Base-by-base conservation (phyloP, 441 rosid genomes). In the Gossypium davidsonii region DNA sequence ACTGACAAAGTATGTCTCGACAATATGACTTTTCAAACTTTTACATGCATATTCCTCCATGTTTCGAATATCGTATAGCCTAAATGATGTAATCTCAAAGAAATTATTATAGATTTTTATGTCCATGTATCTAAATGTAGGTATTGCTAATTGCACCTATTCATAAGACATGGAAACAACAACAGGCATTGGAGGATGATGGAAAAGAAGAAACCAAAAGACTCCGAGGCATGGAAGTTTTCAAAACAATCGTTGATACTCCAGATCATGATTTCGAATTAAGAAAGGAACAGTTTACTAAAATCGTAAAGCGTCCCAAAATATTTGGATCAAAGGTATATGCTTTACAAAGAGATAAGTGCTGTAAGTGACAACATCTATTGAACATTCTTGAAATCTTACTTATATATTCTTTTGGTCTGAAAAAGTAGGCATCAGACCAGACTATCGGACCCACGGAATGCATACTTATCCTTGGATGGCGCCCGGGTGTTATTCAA, bases 401-500 rank as follows among this genome's bases (percentile, higher is more conserved):
- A 52, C 28, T 48, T 67, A 44, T 75, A 28, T 51, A 65, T 37
- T 78, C n/a, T 46, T 67, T 85, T 69, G 44, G 72, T 67, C 21
- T 34, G 77, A 34, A 75, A 67, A 75, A 70, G 59, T 81, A 92
- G 97, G 86, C 96, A 73, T 89, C 97, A 14, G 97, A 90, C 67
- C 74, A 74, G 59, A 78, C 79, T 73, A 77, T 69, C 48, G 98
- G 98, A 83, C 98, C 98, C 15, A 91, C 78, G 80, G 99, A 95
- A 79, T 83, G 83, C 73, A 80, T 95, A 80, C 91, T 95, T 75
- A 76, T 95, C 77, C 97, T 95, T 76, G 99, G 99, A 48, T 95
- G 99, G 99, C 96, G 97, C 65, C 83, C 91, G 9, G 97, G 88
- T 79, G 88, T 91, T 80, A 83, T 82, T 53, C 94, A 88, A 74